phyloP scores from a whole-genome alignment of 208 protist genomes.

The Crithidia sp. region DNA sequence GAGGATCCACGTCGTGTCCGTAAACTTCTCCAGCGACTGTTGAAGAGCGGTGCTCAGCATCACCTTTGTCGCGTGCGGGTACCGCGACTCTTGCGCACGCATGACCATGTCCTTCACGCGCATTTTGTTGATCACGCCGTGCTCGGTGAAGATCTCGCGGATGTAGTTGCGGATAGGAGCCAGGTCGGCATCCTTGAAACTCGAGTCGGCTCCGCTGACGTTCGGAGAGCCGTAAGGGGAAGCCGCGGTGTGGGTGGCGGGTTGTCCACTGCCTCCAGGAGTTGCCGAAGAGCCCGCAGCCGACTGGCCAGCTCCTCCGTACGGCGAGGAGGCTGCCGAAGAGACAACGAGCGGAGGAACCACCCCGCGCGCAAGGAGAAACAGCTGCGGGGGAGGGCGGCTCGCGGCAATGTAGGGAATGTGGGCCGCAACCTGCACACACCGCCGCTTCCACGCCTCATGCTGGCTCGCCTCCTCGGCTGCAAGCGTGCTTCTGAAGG shows the following conservation, averaged over 20 bases:
- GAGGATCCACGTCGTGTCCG: conserved; percentile 80
- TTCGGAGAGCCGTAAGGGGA: conserved; percentile 24
- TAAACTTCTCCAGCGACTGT: conserved; percentile 76
- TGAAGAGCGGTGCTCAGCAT: conserved; percentile 83
- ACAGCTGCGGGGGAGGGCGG: conserved; percentile 41
- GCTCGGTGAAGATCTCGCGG: conserved; percentile 71
- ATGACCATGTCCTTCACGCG: conserved; percentile 84
- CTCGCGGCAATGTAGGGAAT: conserved; percentile 50
- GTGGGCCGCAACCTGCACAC: conserved; percentile 43
- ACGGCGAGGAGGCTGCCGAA: conserved; percentile 14
- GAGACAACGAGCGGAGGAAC: background rate
- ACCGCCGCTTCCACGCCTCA: conserved; percentile 52
- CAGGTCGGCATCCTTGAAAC: conserved; percentile 51
- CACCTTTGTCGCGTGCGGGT: conserved; percentile 69
- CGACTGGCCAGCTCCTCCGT: conserved; percentile 9
- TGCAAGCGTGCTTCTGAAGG: conserved; percentile 40
- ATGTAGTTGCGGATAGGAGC: conserved; percentile 70
- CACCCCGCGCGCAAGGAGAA: conserved; percentile 24
- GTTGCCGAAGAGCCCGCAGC: background rate
- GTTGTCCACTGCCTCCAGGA: background rate
- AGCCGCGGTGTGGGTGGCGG: background rate
- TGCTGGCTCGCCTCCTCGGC: conserved; percentile 58
- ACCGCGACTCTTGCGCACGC: conserved; percentile 59
- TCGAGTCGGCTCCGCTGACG: background rate
- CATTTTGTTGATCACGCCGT: conserved; percentile 86